Evolutionary conservation across 2,329 filamentous ascomycete species (phyloP).

Genomic region (Tolypocladium ovalisporum): DNA sequence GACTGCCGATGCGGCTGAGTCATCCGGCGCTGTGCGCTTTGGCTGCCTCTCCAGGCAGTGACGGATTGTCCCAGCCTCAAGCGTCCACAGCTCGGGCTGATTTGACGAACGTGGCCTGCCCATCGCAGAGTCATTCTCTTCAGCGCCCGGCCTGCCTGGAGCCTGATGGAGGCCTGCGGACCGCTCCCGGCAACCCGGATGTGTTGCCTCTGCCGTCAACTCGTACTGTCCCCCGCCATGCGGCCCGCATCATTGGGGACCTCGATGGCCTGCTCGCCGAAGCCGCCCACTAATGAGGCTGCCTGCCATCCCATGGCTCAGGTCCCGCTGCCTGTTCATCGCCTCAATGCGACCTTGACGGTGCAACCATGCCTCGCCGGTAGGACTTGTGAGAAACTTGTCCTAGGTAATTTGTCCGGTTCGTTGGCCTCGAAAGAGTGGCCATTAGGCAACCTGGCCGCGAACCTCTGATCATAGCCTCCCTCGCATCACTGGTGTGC

Average conservation of each 20-base stretch:
- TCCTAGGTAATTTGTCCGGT: background rate
- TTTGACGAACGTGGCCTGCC: background rate
- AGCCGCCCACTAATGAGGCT: background rate
- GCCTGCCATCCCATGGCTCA: background rate
- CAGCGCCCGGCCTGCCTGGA: too few species aligned
- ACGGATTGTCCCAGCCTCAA: background rate
- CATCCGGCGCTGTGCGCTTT: background rate
- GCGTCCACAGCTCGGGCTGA: background rate
- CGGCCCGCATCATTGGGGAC: background rate
- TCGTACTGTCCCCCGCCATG: background rate
- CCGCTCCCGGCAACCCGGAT: background rate
- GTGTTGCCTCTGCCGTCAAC: background rate
- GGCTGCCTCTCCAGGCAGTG: background rate
- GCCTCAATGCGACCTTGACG: background rate
- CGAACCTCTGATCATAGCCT: background rate
- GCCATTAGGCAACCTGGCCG: background rate
- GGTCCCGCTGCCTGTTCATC: background rate
- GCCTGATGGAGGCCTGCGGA: too few species aligned
- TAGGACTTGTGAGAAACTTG: background rate
- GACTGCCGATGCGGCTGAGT: background rate
- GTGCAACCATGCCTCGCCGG: background rate
- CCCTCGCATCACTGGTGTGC: background rate
- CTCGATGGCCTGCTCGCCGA: background rate
- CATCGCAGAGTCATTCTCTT: background rate
- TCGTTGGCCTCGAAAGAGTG: background rate